Base-by-base conservation (phyloP, 768 basidiomycete genomes). In the Trichaptum fuscoviolaceum region DNA sequence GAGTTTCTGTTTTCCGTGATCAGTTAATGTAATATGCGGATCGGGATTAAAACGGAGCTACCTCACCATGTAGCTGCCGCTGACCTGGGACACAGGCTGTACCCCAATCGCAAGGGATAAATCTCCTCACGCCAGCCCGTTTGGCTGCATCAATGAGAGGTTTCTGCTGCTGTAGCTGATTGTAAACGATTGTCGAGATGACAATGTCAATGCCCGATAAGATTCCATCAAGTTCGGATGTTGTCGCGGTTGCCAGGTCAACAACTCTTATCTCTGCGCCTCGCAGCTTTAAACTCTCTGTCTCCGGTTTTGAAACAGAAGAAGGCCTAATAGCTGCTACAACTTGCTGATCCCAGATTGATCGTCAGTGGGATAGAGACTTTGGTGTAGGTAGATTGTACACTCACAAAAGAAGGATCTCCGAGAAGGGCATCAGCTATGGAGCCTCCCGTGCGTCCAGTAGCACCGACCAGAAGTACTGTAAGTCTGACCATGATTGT, bases 61-160 rank as follows among this genome's bases (percentile, higher is more conserved):
- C 67, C 23, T 57, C 20, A 60, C 72, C 72, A 25, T 66, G 63
- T 9, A 69, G 58, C 18, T 24, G 23, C 27, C 66, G 36, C 1
- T 71, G 67, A 12, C 71, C 73, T 7, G 25, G 59, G 5, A 6
- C 30, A 18, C 59, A 67, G 18, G 68, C 63, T 15, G 71, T 70
- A 4, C 60, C 73, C 35, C 70, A 74, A 67, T 75, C 73, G 68
- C 67, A 69, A 7, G 73, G 73, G 18, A 75, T 65, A 30, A 73
- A 57, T 15, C 73, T 67, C 65, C 71, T 66, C 20, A 73, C 70
- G 36, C 69, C 69, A 5, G 58, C 70, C 30, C 66, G 67, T 58
- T 73, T 73, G 12, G 72, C 71, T 1, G 70, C 72, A 23, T 64
- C 64, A 42, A 72, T 35, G 25, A 70, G 25, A 20, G 63, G 64